A percentile compares a stretch with the other conserved stretches of the same genome.
Conservation (phyloP, 805 yeast species). For the Candida germanica region DNA sequence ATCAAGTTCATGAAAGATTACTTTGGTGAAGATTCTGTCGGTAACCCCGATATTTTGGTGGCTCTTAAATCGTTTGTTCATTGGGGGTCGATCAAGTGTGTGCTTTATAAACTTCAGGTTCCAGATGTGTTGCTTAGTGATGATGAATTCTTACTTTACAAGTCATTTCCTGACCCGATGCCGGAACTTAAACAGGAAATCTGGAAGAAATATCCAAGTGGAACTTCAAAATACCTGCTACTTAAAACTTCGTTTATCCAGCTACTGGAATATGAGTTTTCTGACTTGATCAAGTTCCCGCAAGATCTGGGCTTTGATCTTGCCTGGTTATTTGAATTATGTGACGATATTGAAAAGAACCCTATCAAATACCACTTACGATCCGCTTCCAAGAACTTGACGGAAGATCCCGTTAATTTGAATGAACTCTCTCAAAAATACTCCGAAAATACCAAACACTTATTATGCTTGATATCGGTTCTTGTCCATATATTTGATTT, state of each 20-base stretch:
- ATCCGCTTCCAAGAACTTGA: conserved; percentile 30
- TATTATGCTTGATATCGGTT: conserved; percentile 28
- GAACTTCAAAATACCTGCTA: conserved; percentile 46
- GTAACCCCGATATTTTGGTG: conserved; percentile 40
- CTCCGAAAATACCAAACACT: conserved; percentile 15
- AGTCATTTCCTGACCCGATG: conserved; percentile 40
- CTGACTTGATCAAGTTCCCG: conserved; percentile 34
- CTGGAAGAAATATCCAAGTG: conserved; percentile 49
- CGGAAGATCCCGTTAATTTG: conserved; percentile 32
- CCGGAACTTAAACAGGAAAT: conserved; percentile 38
- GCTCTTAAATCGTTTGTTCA: conserved; percentile 52
- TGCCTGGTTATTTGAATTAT: conserved; percentile 35
- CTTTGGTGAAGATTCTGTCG: conserved; percentile 39
- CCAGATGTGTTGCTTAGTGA: conserved; percentile 34
- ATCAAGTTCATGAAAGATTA: conserved; percentile 34
- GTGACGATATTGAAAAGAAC: conserved; percentile 44
- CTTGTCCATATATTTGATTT: conserved; percentile 28
- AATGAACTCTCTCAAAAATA: conserved; percentile 26
- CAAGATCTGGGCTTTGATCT: conserved; percentile 20
- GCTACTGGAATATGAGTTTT: conserved; percentile 30
- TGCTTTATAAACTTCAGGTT: conserved; percentile 39
- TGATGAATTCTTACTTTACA: conserved; percentile 28
- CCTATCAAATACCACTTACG: conserved; percentile 51
- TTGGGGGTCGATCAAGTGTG: conserved; percentile 53
- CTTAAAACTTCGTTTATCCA: conserved; percentile 36